Percentiles rank a stretch among this genome's conserved stretches.
phyloP scores from a whole-genome alignment of 1,139 yeast species.

The Blastobotrys serpentis region DNA sequence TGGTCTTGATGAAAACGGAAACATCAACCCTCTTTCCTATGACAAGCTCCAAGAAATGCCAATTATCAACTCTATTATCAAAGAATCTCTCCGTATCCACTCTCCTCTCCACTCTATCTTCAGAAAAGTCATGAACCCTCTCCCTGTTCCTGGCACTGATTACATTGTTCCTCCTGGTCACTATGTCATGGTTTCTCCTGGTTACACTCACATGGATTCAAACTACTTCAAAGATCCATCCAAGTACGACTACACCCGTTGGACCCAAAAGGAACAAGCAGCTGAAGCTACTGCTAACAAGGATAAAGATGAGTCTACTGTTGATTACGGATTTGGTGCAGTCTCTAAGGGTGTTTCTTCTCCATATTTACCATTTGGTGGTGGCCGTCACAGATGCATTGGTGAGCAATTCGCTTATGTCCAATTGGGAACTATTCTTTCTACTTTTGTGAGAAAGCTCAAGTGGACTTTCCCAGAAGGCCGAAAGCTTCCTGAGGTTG shows the following conservation, averaged over 20 bases:
- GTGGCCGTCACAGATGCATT: slow-evolving; percentile 99
- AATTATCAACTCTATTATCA: slow-evolving; percentile 74
- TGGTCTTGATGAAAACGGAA: slow-evolving; percentile 48
- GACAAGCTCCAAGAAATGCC: slow-evolving; percentile 84
- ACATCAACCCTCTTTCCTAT: slow-evolving; percentile 53
- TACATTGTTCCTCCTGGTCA: slow-evolving; percentile 88
- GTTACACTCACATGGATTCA: slow-evolving; percentile 77
- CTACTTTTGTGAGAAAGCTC: slow-evolving; percentile 71
- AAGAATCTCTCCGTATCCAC: slow-evolving; percentile 92
- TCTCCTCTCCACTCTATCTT: slow-evolving; percentile 95
- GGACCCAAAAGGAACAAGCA: slow-evolving; percentile 59
- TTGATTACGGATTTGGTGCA: slow-evolving; percentile 95
- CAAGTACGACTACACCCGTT: slow-evolving; percentile 79
- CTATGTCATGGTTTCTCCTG: slow-evolving; percentile 89
- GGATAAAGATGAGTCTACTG: slow-evolving; percentile 48
- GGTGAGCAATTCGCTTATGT: slow-evolving; percentile 98
- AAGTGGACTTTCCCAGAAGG: slow-evolving; percentile 70
- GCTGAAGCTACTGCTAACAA: slow-evolving; percentile 37
- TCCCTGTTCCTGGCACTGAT: slow-evolving; percentile 76
- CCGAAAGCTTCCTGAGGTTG: slow-evolving; percentile 66
- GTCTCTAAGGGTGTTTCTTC: slow-evolving; percentile 94
- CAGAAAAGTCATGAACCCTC: slow-evolving; percentile 79
- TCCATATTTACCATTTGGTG: slow-evolving; percentile 97
- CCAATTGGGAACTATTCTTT: slow-evolving; percentile 83
- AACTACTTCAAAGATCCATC: slow-evolving; percentile 70